These are phyloP conservation scores for Aspergillus puulaauensis DNA, from an alignment of 2,329 filamentous ascomycete species.

Conservation along the genomic window DNA sequence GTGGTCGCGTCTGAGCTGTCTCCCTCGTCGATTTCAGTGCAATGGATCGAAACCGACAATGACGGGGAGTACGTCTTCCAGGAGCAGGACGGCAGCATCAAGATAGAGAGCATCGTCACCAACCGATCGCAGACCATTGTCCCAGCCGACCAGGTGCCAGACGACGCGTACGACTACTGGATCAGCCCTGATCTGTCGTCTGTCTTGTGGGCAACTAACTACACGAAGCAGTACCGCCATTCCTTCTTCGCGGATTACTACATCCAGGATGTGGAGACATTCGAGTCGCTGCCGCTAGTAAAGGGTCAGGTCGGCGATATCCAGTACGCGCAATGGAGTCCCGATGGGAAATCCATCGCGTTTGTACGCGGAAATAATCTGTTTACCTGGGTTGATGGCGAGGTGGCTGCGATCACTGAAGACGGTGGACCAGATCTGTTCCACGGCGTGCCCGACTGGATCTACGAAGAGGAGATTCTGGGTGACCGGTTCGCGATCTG, in stretches of 20 bases:
- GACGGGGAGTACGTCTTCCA: slow-evolving; percentile 64
- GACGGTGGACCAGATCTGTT: slow-evolving; percentile 83
- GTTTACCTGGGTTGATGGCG: slow-evolving; percentile 57
- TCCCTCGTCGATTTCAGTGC: slow-evolving; percentile 50
- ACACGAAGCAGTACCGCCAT: slow-evolving; percentile 67
- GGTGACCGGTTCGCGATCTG: slow-evolving; percentile 74
- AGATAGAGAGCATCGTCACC: slow-evolving; percentile 63
- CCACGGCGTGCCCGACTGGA: slow-evolving; percentile 94
- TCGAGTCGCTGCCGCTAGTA: slow-evolving; percentile 51
- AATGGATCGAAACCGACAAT: slow-evolving; percentile 58
- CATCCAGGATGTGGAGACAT: slow-evolving; percentile 60
- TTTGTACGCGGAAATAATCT: slow-evolving; percentile 69
- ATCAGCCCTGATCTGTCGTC: slow-evolving; percentile 60
- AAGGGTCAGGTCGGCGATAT: slow-evolving; percentile 63
- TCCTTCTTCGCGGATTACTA: slow-evolving; percentile 69
- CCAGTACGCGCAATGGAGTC: slow-evolving; percentile 65
- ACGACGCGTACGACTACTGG: slow-evolving; percentile 57
- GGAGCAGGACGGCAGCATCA: slow-evolving; percentile 52
- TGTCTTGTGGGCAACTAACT: slow-evolving; percentile 64
- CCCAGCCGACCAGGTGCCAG: slow-evolving; percentile 57
- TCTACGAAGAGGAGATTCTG: slow-evolving; percentile 83
- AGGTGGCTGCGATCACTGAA: slow-evolving; percentile 65
- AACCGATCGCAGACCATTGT: slow-evolving; percentile 59
- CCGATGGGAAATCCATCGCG: slow-evolving; percentile 58
- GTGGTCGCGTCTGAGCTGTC: slow-evolving; percentile 49